Percentiles rank a stretch among this genome's conserved stretches.
phyloP scores from a whole-genome alignment of 2,329 filamentous ascomycete genomes.

The Xylaria sp. region DNA sequence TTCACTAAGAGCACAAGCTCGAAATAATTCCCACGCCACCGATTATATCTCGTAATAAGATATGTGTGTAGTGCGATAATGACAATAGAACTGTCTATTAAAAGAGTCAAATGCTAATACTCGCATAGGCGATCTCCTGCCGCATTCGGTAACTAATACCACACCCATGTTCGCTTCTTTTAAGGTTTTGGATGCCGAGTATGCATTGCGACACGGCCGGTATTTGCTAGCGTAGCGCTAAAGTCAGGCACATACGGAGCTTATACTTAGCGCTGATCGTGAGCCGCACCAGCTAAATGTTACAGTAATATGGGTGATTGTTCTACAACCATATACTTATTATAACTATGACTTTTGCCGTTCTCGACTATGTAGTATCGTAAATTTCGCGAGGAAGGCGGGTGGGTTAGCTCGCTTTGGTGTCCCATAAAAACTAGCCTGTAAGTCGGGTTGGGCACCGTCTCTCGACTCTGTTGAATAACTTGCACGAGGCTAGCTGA shows the following conservation, averaged over 20 bases:
- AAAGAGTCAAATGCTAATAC: background rate
- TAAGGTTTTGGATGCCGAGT: background rate
- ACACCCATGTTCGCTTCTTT: background rate
- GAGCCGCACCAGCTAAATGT: background rate
- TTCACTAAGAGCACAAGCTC: background rate
- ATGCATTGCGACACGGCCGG: background rate
- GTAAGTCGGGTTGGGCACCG: background rate
- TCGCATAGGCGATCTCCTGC: background rate
- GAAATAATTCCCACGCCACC: background rate
- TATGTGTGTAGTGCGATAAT: background rate
- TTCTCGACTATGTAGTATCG: no score
- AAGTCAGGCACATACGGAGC: background rate
- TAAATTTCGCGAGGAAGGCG: no score
- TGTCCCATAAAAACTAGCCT: no score
- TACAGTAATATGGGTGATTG: no score
- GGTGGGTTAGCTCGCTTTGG: no score
- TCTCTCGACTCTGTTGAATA: background rate
- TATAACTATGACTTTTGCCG: background rate
- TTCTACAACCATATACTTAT: background rate
- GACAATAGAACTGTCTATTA: no score
- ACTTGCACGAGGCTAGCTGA: background rate
- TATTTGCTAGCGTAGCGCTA: conserved; percentile 1
- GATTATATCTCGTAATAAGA: conserved; percentile 6
- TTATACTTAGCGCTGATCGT: background rate
- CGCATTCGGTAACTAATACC: background rate